These are phyloP conservation scores for Pseudonitzschia delicatissima DNA, from an alignment of 108 stramenopile genomes.

Conservation along the genomic window DNA sequence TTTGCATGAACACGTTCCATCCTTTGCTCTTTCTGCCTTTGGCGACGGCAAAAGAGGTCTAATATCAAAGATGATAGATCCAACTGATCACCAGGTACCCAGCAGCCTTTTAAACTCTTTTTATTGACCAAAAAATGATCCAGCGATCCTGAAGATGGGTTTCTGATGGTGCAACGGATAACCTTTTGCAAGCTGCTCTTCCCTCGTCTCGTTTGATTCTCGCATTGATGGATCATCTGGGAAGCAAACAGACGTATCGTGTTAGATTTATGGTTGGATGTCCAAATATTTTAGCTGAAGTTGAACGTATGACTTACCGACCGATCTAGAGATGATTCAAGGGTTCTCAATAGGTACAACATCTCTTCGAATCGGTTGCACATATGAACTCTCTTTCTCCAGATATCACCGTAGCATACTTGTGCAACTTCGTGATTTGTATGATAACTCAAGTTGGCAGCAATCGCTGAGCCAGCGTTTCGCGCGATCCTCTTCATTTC, in stretches of 20 bases:
- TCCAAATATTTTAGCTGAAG: no score
- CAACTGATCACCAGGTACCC: constrained; percentile 47
- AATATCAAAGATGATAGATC: constrained; percentile 45
- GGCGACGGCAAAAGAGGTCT: constrained; percentile 25
- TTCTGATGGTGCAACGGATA: constrained; percentile 40
- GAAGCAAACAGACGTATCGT: background rate
- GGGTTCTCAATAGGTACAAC: constrained; percentile 41
- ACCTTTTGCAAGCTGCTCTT: constrained; percentile 34
- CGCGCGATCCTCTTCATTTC: constrained; percentile 56
- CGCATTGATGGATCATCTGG: constrained; percentile 35
- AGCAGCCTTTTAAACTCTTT: constrained; percentile 43
- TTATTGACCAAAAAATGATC: constrained; percentile 59
- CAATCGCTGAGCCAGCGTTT: constrained; percentile 53
- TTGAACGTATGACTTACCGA: constrained; percentile 33
- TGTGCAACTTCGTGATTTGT: constrained; percentile 80
- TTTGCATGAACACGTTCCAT: background rate
- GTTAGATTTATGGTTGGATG: background rate
- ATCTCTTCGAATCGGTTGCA: constrained; percentile 59
- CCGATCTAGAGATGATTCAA: constrained; percentile 59
- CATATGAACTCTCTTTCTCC: constrained; percentile 59
- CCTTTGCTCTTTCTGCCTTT: constrained; percentile 8
- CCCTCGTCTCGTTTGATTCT: constrained; percentile 28
- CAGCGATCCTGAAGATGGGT: constrained; percentile 45
- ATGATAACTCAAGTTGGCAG: constrained; percentile 61
- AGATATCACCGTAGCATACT: constrained; percentile 59